Evolutionary conservation across 768 basidiomycete species (phyloP).

Genomic region (Auricularia sp.): DNA sequence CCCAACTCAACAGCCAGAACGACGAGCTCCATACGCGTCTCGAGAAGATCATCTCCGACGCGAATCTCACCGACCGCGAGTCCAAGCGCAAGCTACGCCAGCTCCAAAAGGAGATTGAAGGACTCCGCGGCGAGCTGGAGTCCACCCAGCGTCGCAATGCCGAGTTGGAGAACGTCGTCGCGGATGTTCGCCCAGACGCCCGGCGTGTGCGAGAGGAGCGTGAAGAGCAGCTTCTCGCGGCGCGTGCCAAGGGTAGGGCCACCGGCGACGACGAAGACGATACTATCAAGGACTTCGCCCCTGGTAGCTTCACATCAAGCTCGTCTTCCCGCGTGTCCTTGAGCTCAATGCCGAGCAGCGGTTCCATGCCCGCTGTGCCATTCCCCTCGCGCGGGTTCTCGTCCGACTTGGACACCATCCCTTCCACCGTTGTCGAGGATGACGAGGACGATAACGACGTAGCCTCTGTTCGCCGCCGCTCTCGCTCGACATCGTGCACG

Average conservation of each 20-base stretch:
- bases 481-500: slow-evolving; percentile 10
- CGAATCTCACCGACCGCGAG: slow-evolving; percentile 49
- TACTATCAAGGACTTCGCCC: slow-evolving; percentile 48
- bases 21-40: slow-evolving; percentile 67
- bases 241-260: slow-evolving; percentile 1
- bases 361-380: not conserved
- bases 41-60: slow-evolving; percentile 64
- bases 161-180: slow-evolving; percentile 55
- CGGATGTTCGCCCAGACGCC: slow-evolving; percentile 35
- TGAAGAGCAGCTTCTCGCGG: slow-evolving; percentile 1
- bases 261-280: slow-evolving; percentile 11
- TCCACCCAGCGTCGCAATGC: slow-evolving; percentile 59
- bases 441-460: slow-evolving; percentile 1
- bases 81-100: slow-evolving; percentile 60
- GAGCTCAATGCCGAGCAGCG: slow-evolving; percentile 2
- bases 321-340: not conserved
- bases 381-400: slow-evolving; percentile 4
- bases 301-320: slow-evolving; percentile 33
- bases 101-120: slow-evolving; percentile 72
- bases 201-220: slow-evolving; percentile 6
- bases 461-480: slow-evolving; percentile 4
- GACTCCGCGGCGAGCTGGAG: slow-evolving; percentile 66
- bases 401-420: not conserved
- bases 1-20: slow-evolving; percentile 71
- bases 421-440: not conserved